phyloP scores from a whole-genome alignment of 208 protist species.

The Herpetomonas tarakana region DNA sequence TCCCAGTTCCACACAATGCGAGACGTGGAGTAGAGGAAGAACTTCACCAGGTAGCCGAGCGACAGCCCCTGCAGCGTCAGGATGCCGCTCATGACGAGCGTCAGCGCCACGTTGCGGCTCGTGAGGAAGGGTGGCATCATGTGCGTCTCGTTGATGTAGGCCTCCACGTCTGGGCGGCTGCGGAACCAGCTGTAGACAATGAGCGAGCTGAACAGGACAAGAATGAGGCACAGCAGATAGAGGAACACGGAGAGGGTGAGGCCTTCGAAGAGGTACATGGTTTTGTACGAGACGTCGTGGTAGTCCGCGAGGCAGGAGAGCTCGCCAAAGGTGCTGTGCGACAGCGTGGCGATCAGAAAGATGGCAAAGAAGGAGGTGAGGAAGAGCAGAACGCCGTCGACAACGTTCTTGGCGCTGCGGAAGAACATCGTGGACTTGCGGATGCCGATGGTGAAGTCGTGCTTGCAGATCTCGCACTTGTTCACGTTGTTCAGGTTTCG shows the following conservation, averaged over 20 bases:
- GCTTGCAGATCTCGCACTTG: constrained; percentile 76
- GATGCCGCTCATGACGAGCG: constrained; percentile 27
- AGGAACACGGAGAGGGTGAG: constrained; percentile 49
- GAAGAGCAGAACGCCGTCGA: constrained; percentile 30
- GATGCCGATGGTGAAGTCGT: constrained; percentile 57
- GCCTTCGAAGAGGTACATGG: constrained; percentile 54
- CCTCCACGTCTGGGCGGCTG: constrained; percentile 36
- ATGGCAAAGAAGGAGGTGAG: constrained; percentile 27
- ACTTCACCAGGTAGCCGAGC: constrained; percentile 56
- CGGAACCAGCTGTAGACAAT: constrained; percentile 70
- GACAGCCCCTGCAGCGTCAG: constrained; percentile 49
- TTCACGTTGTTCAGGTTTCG: constrained; percentile 65
- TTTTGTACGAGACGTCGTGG: constrained; percentile 53
- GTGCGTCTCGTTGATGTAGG: constrained; percentile 46
- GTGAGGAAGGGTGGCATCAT: constrained; percentile 61
- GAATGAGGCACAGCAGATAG: constrained; percentile 36
- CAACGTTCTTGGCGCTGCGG: constrained; percentile 41
- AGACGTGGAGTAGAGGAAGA: constrained; percentile 57
- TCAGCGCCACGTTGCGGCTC: constrained; percentile 22
- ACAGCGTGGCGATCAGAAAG: constrained; percentile 23
- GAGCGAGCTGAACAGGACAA: constrained; percentile 39
- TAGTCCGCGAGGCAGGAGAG: constrained; percentile 53
- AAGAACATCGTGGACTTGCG: constrained; percentile 34
- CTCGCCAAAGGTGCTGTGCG: constrained; percentile 39
- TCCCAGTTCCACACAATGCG: constrained; percentile 74